Conservation (phyloP, 495 filamentous ascomycete species). For the Friedmanniomyces simplex region DNA sequence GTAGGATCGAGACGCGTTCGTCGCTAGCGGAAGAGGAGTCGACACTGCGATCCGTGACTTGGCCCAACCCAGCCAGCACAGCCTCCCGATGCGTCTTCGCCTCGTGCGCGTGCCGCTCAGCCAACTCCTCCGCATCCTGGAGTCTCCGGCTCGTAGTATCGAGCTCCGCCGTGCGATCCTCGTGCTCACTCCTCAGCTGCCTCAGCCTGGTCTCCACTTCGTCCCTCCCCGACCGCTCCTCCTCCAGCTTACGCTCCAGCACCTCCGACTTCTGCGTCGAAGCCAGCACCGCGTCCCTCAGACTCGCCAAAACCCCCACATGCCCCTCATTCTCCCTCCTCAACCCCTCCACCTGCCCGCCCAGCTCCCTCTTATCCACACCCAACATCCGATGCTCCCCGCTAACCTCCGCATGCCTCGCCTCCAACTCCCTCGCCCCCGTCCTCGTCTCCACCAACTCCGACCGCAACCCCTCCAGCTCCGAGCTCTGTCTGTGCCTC, state of each 20-base stretch:
- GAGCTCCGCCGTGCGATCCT: constrained; percentile 70
- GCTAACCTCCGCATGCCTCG: constrained; percentile 62
- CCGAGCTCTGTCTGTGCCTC: constrained; percentile 67
- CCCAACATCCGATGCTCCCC: constrained; percentile 59
- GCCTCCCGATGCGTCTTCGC: constrained; percentile 76
- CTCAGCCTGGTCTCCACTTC: constrained; percentile 66
- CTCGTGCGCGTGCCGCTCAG: constrained; percentile 79
- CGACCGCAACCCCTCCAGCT: constrained; percentile 72
- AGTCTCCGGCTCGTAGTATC: constrained; percentile 63
- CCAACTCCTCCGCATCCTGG: constrained; percentile 78
- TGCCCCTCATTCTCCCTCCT: constrained; percentile 58
- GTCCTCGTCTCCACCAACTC: constrained; percentile 71
- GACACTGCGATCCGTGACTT: constrained; percentile 44
- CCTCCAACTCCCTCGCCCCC: constrained; percentile 65
- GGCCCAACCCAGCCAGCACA: constrained; percentile 72
- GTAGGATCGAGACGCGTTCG: constrained; percentile 67
- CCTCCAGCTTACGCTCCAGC: constrained; percentile 72
- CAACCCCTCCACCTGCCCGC: constrained; percentile 57
- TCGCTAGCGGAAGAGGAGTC: constrained; percentile 46
- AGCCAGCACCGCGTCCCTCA: constrained; percentile 69
- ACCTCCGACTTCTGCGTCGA: constrained; percentile 62
- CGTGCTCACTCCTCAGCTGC: constrained; percentile 74
- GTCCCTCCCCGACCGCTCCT: constrained; percentile 69
- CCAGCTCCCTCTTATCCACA: constrained; percentile 75
- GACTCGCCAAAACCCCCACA: constrained; percentile 56